These are phyloP conservation scores for Dendrobium chrysotoxum DNA, from an alignment of 106 monocot genomes.

Conservation along the genomic window DNA sequence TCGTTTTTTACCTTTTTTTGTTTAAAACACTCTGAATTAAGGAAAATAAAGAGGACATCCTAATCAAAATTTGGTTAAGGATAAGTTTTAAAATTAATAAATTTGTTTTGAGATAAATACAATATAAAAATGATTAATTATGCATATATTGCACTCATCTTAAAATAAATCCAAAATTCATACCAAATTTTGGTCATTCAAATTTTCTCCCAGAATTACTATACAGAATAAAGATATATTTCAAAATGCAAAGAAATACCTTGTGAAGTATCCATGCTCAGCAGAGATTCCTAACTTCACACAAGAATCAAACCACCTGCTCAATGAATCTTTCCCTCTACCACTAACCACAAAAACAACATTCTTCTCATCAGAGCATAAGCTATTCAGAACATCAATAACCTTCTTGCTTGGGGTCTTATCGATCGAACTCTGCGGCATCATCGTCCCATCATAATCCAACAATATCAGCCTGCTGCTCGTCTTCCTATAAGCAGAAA, in stretches of 20 bases:
- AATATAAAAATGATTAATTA: no score
- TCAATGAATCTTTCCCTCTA: constrained; percentile 71
- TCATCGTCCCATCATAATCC: constrained; percentile 93
- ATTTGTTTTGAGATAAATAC: no score
- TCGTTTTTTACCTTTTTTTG: no score
- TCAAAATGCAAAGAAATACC: constrained; percentile 20
- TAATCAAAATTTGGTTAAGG: no score
- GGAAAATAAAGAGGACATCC: no score
- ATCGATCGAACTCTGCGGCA: constrained; percentile 60
- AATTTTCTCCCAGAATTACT: no score
- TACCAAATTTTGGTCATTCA: no score
- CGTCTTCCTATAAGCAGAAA: constrained; percentile 46
- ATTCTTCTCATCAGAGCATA: constrained; percentile 73
- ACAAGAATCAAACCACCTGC: constrained; percentile 69
- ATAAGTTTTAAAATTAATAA: no score
- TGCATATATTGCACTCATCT: no score
- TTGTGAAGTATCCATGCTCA: constrained; percentile 88
- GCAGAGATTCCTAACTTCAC: constrained; percentile 79
- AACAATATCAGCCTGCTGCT: constrained; percentile 61
- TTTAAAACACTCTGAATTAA: no score
- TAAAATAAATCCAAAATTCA: no score
- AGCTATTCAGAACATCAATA: constrained; percentile 46
- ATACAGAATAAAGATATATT: neutral
- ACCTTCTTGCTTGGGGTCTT: constrained; percentile 74
- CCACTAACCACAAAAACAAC: constrained; percentile 89